phyloP scores from a whole-genome alignment of 192 early-diverging fungal genomes.

The Martensiomyces pterosporus region DNA sequence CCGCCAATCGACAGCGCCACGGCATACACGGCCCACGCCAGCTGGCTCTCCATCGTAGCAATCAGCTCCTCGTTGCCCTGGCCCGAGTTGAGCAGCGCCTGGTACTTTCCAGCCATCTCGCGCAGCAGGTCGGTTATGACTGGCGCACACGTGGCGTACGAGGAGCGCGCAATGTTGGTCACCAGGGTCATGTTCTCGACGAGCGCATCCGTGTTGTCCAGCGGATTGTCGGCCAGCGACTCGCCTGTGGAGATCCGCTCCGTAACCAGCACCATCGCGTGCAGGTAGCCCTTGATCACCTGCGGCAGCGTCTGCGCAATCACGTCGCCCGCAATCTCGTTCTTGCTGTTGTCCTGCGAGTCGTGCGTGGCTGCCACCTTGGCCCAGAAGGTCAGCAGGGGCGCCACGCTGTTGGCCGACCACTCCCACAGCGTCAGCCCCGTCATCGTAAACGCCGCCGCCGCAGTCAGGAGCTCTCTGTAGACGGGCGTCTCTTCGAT shows the following conservation, averaged over 20 bases:
- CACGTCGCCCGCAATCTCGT: slow-evolving; percentile 30
- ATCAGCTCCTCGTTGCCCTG: slow-evolving; percentile 49
- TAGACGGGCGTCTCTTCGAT: slow-evolving; percentile 71
- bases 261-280: slow-evolving; percentile 44
- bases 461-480: slow-evolving; percentile 33
- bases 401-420: slow-evolving; percentile 69
- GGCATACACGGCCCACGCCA: slow-evolving; percentile 79
- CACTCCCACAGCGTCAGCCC: slow-evolving; percentile 54
- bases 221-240: slow-evolving; percentile 30
- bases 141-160: slow-evolving; percentile 59
- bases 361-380: slow-evolving; percentile 64
- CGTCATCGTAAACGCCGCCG: slow-evolving; percentile 26
- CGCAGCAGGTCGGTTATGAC: slow-evolving; percentile 55
- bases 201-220: slow-evolving; percentile 53
- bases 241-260: slow-evolving; percentile 22
- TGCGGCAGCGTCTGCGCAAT: slow-evolving; percentile 30
- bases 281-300: slow-evolving; percentile 51
- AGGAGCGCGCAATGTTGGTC: slow-evolving; percentile 61
- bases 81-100: slow-evolving; percentile 40
- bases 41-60: slow-evolving; percentile 55
- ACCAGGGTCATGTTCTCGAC: slow-evolving; percentile 65
- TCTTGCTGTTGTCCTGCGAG: slow-evolving; percentile 26
- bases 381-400: slow-evolving; percentile 83
- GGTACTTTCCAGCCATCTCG: slow-evolving; percentile 58
- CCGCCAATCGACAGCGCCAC: slow-evolving; percentile 64